phyloP scores from a whole-genome alignment of 2,329 filamentous ascomycete species.

The Colletotrichum plurivorum region DNA sequence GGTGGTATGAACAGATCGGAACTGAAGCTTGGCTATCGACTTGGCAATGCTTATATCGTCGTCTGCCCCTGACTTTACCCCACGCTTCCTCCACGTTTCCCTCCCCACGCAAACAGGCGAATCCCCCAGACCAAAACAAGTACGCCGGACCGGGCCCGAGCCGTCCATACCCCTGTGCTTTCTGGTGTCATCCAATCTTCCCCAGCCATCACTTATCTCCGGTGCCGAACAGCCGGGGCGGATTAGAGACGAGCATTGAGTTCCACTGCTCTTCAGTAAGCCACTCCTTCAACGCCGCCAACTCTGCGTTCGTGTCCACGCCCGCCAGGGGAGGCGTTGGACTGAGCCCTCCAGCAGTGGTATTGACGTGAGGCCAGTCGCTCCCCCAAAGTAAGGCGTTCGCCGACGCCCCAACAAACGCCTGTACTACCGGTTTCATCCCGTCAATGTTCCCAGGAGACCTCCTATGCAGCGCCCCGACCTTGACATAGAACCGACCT shows the following conservation, averaged over 20 bases:
- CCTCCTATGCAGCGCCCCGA: slow-evolving; percentile 18
- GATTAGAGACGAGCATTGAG: slow-evolving; percentile 10
- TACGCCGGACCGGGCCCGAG: slow-evolving; percentile 4
- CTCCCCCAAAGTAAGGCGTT: background rate
- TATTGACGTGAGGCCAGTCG: slow-evolving; percentile 13
- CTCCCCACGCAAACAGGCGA: background rate
- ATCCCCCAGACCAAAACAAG: background rate
- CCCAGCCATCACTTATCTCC: background rate
- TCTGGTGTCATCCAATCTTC: background rate
- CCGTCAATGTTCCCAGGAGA: slow-evolving; percentile 2
- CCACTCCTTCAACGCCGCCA: background rate
- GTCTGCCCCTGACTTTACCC: background rate
- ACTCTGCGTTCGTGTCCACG: slow-evolving; percentile 8
- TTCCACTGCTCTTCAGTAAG: slow-evolving; percentile 16
- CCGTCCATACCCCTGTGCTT: background rate
- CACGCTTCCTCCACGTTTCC: background rate
- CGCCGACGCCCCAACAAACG: background rate
- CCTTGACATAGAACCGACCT: slow-evolving; percentile 14
- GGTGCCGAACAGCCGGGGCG: slow-evolving; percentile 9
- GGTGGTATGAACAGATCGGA: background rate
- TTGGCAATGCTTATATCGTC: background rate
- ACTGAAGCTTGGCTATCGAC: background rate
- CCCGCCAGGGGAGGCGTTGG: background rate
- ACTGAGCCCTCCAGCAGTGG: background rate
- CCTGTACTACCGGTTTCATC: background rate